phyloP scores from a whole-genome alignment of 2,329 filamentous ascomycete genomes.

The Endoconidiophora polonica region DNA sequence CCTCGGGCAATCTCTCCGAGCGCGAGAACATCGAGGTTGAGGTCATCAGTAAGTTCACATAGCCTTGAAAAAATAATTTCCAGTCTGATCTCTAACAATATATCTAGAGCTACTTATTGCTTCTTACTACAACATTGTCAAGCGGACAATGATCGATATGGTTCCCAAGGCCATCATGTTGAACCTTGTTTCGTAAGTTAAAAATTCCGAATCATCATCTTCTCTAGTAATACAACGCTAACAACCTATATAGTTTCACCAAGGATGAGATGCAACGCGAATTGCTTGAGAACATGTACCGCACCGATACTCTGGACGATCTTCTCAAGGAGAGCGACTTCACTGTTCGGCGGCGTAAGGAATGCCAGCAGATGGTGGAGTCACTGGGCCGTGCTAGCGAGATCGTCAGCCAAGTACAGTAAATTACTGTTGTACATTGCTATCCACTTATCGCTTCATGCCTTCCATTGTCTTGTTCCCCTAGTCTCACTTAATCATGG shows the following conservation, averaged over 20 bases:
- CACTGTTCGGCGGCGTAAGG: conserved; percentile 84
- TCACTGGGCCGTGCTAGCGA: conserved; percentile 77
- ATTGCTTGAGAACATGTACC: conserved; percentile 94
- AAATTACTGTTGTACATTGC: conserved; percentile 15
- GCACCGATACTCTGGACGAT: conserved; percentile 75
- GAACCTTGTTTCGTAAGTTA: conserved; percentile 75
- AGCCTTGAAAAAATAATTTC: not conserved
- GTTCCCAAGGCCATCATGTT: conserved; percentile 99
- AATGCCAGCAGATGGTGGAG: conserved; percentile 99
- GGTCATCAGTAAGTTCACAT: conserved; percentile 65
- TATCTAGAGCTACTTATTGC: conserved; percentile 71
- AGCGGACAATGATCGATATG: conserved; percentile 99
- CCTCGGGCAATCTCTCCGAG: conserved; percentile 82
- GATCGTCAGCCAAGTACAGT: conserved; percentile 75
- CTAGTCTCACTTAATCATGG: not conserved
- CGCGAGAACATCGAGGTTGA: conserved; percentile 93
- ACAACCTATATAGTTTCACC: conserved; percentile 45
- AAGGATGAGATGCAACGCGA: conserved; percentile 99
- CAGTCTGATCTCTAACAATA: conserved; percentile 1
- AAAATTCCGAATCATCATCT: not conserved
- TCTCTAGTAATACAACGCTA: not conserved
- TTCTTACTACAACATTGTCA: conserved; percentile 96
- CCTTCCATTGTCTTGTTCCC: not conserved
- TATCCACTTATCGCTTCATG: not conserved
- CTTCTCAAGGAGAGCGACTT: conserved; percentile 97